Base-by-base conservation (phyloP, 192 early-diverging fungal species). In the Coemansia sp. region DNA sequence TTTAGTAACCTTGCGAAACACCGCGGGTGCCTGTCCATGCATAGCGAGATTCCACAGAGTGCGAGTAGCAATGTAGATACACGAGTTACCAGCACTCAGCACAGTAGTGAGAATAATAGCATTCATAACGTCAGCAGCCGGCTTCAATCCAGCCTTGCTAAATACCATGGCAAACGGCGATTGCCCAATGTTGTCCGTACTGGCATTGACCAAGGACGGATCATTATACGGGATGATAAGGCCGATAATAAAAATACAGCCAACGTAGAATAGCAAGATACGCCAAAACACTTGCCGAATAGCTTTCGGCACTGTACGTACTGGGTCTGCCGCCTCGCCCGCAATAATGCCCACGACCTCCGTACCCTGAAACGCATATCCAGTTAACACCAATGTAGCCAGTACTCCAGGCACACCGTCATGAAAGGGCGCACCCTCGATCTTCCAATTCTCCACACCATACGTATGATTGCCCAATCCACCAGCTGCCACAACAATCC, bases 281-380 rank as follows among this genome's bases (percentile, higher is more conserved):
- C 95, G 89, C 92, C 91, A 95, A 68, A 97, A 97, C 38, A 88
- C 88, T 22, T 89, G 86, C 22, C 87, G 84, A 65, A 93, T 93
- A 11, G 90, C 92, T 9, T 80, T 77, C 47, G 92, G 92, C 8
- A 93, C 82, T 59, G 89, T 87, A 55, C 91, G 90, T 34, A 81
- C 77, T 16, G 95, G 95, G 80, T 97, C 96, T 15, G 88, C 87
- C 46, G 90, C 89, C 81, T 97, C 95, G 75, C 94, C 95, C 42
- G 93, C 93, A 24, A 94, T 93, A 71, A 97, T 88, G 54, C 94
- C 95, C 43, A 97, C 89, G 24, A 97, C 79, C 75, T 96, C 95
- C 10, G 96, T 94, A 49, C 95, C 95, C 75, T 91, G 89, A 77
- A 93, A 91, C 62, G 91, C 89, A 78, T 93, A 94, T 24, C 90